phyloP scores from a whole-genome alignment of 202 grass and related monocot species.

The Alloteropsis angusta region DNA sequence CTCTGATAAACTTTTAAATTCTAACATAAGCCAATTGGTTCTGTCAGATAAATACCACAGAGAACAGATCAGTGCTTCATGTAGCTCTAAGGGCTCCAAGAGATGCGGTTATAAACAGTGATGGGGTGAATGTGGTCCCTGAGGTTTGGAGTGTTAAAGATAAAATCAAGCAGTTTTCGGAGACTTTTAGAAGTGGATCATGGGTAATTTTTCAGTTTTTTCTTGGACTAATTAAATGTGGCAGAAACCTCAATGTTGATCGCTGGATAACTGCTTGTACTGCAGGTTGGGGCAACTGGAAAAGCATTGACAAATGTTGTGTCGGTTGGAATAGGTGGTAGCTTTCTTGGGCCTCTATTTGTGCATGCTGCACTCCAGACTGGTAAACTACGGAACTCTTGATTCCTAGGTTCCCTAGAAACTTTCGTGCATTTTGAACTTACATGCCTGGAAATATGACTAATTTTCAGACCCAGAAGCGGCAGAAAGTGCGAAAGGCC shows the following conservation, averaged over 20 bases:
- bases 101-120: constrained; percentile 55
- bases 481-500: constrained; percentile 67
- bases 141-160: constrained; percentile 92
- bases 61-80: constrained; percentile 93
- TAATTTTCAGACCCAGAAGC: constrained; percentile 74
- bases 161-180: constrained; percentile 93
- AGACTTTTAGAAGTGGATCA: constrained; percentile 75
- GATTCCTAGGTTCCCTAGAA: background rate
- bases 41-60: constrained; percentile 85
- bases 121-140: constrained; percentile 68
- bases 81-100: constrained; percentile 76
- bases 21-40: background rate
- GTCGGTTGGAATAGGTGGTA: constrained; percentile 87
- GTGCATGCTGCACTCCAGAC: constrained; percentile 83
- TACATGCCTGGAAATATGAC: background rate
- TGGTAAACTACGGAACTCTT: constrained; percentile 29
- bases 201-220: constrained; percentile 44
- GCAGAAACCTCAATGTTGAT: background rate
- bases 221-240: background rate
- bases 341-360: constrained; percentile 88
- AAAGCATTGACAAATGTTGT: constrained; percentile 73
- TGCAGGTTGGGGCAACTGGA: constrained; percentile 85
- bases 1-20: background rate
- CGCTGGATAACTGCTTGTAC: background rate
- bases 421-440: background rate